Evolutionary conservation across 768 basidiomycete genomes (phyloP), one percentile per base, ranked within the genome.

Genomic region (Tephrocybe sp.): DNA sequence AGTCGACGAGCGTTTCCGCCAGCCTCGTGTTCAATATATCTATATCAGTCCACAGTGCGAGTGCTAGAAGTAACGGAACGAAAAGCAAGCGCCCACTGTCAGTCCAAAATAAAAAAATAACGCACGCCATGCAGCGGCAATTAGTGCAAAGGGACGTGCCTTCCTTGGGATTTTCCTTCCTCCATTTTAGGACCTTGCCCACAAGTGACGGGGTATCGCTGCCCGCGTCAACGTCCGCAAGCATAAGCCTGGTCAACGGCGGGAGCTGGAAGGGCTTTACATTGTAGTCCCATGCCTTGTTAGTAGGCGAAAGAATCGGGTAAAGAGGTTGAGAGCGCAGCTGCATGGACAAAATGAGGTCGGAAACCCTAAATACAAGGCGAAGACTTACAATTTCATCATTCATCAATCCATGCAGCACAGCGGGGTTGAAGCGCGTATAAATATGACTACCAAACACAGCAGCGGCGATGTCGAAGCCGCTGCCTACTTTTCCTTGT

Each of bases 401-500:
- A 35, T 70, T 69, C 87, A 89, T 87, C 52, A 91, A 66, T 32
- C 72, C 70, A 52, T 80, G 75, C 34, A 94, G 67, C 21, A 92
- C 84, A 12, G 67, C 69, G 4, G 92, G 88, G 61, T 82, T 80
- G 64, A 98, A 98, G 37, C 95, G 82, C 19, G 82, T 87, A 70
- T 98, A 99, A 6, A 93, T 62, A 60, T 98, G 96, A 61, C 92
- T 94, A 19, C 97, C 97, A 66, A 89, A 98, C 2, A 92, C 89
- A 1, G 96, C 96, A 0, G 92, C 83, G 5, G 92, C 84, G 39
- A 99, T 91, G 61, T 99, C 97, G 70, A 99, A 99, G 5, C 97
- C 97, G 60, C 90, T 93, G 25, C 97, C 97, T 13, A 99, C 87
- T 69, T 99, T 99, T 32, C 97, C 97, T 70, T 99, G 97, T 0